Evolutionary conservation across 768 basidiomycete genomes (phyloP).

Genomic region (Suillus clintonianus): DNA sequence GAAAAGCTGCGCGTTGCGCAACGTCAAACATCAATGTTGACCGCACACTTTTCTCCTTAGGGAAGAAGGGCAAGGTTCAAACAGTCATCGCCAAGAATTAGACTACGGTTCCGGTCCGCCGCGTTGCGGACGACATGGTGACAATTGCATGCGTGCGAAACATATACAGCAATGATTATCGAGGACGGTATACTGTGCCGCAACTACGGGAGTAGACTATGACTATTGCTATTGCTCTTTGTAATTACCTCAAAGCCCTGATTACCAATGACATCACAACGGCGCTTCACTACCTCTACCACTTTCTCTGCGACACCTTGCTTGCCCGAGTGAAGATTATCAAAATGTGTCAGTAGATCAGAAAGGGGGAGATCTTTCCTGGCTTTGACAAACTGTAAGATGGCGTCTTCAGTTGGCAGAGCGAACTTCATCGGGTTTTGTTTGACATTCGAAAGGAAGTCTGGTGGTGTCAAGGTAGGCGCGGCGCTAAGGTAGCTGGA

Average conservation of each 20-base stretch:
- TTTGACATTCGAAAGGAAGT: constrained; percentile 28
- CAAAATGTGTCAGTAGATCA: constrained; percentile 23
- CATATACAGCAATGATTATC: constrained; percentile 4
- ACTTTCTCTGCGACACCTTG: constrained; percentile 76
- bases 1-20: constrained; percentile 21
- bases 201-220: constrained; percentile 1
- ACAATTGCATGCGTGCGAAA: background rate
- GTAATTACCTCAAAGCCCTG: constrained; percentile 30
- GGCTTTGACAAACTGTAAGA: constrained; percentile 58
- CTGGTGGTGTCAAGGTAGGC: constrained; percentile 47
- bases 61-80: constrained; percentile 8
- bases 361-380: constrained; percentile 43
- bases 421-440: constrained; percentile 43
- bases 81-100: constrained; percentile 2
- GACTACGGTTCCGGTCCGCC: background rate
- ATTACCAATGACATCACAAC: constrained; percentile 62
- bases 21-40: constrained; percentile 31
- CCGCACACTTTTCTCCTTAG: constrained; percentile 6
- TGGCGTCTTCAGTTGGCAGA: constrained; percentile 78
- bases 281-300: constrained; percentile 70
- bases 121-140: background rate
- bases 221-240: constrained; percentile 15
- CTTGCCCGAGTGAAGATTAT: constrained; percentile 33
- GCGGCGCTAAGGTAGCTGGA: constrained; percentile 49
- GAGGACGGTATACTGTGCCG: background rate